Evolutionary conservation across 768 basidiomycete species (phyloP).

Genomic region (Crepidotus variabilis): DNA sequence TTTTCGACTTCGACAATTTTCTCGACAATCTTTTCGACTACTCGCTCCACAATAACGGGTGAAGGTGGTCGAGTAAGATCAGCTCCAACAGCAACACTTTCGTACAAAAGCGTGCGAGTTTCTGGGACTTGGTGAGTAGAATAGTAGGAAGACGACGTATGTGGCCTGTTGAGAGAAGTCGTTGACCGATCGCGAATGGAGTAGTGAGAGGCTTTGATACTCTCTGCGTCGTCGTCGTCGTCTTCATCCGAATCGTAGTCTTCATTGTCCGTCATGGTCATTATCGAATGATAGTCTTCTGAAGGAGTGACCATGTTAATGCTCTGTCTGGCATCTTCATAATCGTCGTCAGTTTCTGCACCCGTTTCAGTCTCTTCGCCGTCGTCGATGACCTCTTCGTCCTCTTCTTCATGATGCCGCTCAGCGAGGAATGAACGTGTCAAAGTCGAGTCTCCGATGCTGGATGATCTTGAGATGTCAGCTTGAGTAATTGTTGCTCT

Average conservation of each 20-base stretch:
- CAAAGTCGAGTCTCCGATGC: constrained; percentile 36
- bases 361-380: constrained; percentile 66
- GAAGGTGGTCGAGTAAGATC: constrained; percentile 34
- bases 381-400: constrained; percentile 31
- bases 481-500: constrained; percentile 47
- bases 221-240: constrained; percentile 66
- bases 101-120: constrained; percentile 40
- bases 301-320: constrained; percentile 62
- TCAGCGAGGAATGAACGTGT: constrained; percentile 33
- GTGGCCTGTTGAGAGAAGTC: constrained; percentile 17
- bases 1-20: constrained; percentile 10
- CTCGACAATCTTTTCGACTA: background rate
- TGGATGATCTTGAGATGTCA: constrained; percentile 29
- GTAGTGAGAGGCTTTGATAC: constrained; percentile 63
- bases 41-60: constrained; percentile 24
- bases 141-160: constrained; percentile 31
- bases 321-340: constrained; percentile 75
- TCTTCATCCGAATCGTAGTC: constrained; percentile 51
- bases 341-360: constrained; percentile 72
- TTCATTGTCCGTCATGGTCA: constrained; percentile 69
- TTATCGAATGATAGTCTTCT: constrained; percentile 75
- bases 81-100: constrained; percentile 41
- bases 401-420: constrained; percentile 18
- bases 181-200: constrained; percentile 25
- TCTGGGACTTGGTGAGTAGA: constrained; percentile 15